These are phyloP conservation scores for Fusarium lyarnte DNA, from an alignment of 2,329 filamentous ascomycete species.

Conservation along the genomic window DNA sequence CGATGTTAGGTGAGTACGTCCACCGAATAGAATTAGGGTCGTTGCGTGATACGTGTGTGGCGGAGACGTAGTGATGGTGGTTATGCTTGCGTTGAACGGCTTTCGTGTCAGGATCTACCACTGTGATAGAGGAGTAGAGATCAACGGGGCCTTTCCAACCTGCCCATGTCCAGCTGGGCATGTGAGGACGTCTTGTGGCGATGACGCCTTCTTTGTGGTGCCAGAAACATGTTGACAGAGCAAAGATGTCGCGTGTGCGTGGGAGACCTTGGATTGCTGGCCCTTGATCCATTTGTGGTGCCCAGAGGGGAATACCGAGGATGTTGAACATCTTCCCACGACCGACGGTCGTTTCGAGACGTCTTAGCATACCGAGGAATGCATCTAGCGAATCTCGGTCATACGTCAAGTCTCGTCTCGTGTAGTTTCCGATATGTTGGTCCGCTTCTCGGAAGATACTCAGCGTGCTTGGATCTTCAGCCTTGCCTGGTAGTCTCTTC, in stretches of 20 bases:
- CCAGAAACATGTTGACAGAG: constrained; percentile 50
- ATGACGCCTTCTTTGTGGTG: constrained; percentile 45
- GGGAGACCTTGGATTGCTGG: constrained; percentile 29
- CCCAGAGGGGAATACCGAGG: constrained; percentile 48
- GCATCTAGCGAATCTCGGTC: constrained; percentile 49
- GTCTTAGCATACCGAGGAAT: constrained; percentile 46
- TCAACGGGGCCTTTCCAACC: constrained; percentile 50
- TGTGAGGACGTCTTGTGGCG: constrained; percentile 42
- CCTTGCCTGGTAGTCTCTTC: constrained; percentile 44
- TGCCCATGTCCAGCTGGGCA: constrained; percentile 52
- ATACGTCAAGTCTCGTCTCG: constrained; percentile 40
- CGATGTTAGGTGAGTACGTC: constrained; percentile 49
- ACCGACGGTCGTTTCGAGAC: constrained; percentile 46
- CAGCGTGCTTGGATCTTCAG: constrained; percentile 47
- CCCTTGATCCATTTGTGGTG: constrained; percentile 29
- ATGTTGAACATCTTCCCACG: constrained; percentile 44
- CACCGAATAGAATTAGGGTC: constrained; percentile 45
- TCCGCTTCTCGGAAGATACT: constrained; percentile 50
- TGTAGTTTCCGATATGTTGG: constrained; percentile 48
- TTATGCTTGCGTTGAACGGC: constrained; percentile 45
- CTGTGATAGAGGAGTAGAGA: constrained; percentile 46
- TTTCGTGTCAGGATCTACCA: constrained; percentile 46
- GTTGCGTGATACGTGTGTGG: constrained; percentile 48
- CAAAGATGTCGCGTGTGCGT: constrained; percentile 47
- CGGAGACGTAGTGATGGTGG: constrained; percentile 49